A percentile compares a stretch with the other conserved stretches of the same genome.
Evolutionary conservation across 257 asterid species (phyloP).

Genomic region (Asclepias syriaca): DNA sequence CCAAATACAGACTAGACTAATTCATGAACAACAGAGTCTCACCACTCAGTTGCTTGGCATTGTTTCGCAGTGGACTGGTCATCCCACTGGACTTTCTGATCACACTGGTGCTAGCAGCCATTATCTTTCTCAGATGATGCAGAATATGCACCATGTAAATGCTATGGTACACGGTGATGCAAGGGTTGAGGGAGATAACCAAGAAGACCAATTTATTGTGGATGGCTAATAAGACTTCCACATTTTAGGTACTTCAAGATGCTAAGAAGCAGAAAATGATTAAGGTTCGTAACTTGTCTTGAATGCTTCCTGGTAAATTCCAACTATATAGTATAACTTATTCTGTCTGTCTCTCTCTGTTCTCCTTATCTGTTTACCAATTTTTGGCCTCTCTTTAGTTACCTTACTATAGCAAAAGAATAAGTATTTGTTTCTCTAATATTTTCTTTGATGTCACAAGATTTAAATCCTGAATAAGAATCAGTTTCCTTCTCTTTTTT

Average conservation of each 20-base stretch:
- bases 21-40: slow-evolving; percentile 84
- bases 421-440: neutral
- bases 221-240: slow-evolving; percentile 49
- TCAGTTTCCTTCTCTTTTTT: slow-evolving; percentile 2
- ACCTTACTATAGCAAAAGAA: neutral
- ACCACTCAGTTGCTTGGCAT: slow-evolving; percentile 77
- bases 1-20: slow-evolving; percentile 74
- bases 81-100: slow-evolving; percentile 64
- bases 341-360: too few relatives aligned
- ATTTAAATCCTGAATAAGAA: slow-evolving; percentile 6
- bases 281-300: neutral
- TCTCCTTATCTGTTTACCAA: neutral
- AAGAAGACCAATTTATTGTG: slow-evolving; percentile 93
- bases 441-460: slow-evolving; percentile 1
- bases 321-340: neutral
- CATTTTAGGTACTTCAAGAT: neutral
- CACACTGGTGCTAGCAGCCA: slow-evolving; percentile 72
- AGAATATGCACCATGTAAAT: slow-evolving; percentile 74
- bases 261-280: slow-evolving; percentile 2
- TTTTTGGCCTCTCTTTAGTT: neutral
- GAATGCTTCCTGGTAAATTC: neutral
- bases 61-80: slow-evolving; percentile 87
- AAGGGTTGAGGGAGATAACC: slow-evolving; percentile 82
- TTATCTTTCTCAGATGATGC: slow-evolving; percentile 93
- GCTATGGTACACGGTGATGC: slow-evolving; percentile 80